Evolutionary conservation across 1,284 basidiomycete species (phyloP).

Genomic region (Testicularia cyperi): DNA sequence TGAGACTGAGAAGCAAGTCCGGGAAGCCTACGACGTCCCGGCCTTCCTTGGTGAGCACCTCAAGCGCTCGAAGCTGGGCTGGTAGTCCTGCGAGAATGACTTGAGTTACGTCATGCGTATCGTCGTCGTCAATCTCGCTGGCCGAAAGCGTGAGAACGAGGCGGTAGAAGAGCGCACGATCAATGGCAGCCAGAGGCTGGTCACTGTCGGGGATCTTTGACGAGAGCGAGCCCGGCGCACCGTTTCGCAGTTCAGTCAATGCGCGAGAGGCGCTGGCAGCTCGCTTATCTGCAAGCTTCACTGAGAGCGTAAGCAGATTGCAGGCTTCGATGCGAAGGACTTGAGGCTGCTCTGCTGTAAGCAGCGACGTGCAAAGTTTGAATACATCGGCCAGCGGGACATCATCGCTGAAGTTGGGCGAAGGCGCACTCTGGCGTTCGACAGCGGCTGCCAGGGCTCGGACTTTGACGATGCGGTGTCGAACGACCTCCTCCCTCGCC

Average conservation of each 20-base stretch:
- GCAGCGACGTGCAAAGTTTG: constrained; percentile 33
- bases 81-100: constrained; percentile 30
- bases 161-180: constrained; percentile 49
- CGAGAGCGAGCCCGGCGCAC: constrained; percentile 47
- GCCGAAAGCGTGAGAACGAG: constrained; percentile 42
- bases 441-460: constrained; percentile 33
- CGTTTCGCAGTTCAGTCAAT: constrained; percentile 42
- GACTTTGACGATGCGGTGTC: constrained; percentile 28
- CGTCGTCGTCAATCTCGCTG: constrained; percentile 27
- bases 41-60: constrained; percentile 53
- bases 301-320: constrained; percentile 33
- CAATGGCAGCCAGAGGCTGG: constrained; percentile 46
- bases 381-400: constrained; percentile 42
- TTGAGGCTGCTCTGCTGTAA: constrained; percentile 37
- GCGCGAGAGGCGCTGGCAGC: constrained; percentile 37
- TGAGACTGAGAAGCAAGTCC: constrained; percentile 40
- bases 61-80: constrained; percentile 45
- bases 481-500: constrained; percentile 23
- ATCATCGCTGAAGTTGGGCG: constrained; percentile 24
- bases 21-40: constrained; percentile 52
- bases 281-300: constrained; percentile 40
- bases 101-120: constrained; percentile 15
- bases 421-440: constrained; percentile 25
- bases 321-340: constrained; percentile 35
- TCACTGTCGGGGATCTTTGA: constrained; percentile 45